phyloP scores from a whole-genome alignment of 2,329 filamentous ascomycete genomes.

The Trichoderma breve region DNA sequence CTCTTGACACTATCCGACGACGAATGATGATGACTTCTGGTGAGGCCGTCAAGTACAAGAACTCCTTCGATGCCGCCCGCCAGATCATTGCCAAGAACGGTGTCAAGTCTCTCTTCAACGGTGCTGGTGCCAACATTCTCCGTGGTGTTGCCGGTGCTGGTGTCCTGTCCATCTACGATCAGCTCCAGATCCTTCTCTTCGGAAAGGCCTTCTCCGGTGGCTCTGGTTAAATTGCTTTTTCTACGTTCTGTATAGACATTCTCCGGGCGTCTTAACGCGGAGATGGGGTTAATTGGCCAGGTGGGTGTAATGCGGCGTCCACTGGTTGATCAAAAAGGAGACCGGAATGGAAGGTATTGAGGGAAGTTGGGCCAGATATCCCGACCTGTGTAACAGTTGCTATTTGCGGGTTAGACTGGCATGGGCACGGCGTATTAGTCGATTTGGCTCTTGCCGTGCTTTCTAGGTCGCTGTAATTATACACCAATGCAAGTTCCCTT shows the following conservation, averaged over 20 bases:
- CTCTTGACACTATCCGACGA: constrained; percentile 99
- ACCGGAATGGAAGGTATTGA: constrained; percentile 47
- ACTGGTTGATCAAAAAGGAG: constrained; percentile 45
- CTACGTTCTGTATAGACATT: constrained; percentile 43
- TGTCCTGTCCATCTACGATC: constrained; percentile 99
- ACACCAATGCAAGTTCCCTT: constrained; percentile 57
- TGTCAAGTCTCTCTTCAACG: constrained; percentile 99
- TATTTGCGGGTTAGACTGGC: constrained; percentile 49
- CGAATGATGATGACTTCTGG: constrained; percentile 99
- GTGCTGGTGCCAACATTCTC: constrained; percentile 99
- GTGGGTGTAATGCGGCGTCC: constrained; percentile 39
- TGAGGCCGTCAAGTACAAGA: constrained; percentile 99
- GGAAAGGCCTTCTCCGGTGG: constrained; percentile 95
- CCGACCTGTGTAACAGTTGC: constrained; percentile 40
- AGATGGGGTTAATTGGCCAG: constrained; percentile 32
- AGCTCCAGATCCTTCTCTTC: constrained; percentile 98
- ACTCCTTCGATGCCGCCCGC: constrained; percentile 88
- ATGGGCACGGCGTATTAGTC: constrained; percentile 47
- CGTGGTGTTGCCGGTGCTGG: constrained; percentile 99
- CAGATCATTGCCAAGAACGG: constrained; percentile 98
- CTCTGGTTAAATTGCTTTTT: constrained; percentile 46
- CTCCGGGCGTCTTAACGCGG: constrained; percentile 31
- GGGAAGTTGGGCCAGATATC: constrained; percentile 42
- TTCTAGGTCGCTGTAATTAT: constrained; percentile 62
- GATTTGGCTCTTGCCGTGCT: constrained; percentile 45